phyloP scores from a whole-genome alignment of 2,329 filamentous ascomycete genomes.

The Seiridium unicorne region DNA sequence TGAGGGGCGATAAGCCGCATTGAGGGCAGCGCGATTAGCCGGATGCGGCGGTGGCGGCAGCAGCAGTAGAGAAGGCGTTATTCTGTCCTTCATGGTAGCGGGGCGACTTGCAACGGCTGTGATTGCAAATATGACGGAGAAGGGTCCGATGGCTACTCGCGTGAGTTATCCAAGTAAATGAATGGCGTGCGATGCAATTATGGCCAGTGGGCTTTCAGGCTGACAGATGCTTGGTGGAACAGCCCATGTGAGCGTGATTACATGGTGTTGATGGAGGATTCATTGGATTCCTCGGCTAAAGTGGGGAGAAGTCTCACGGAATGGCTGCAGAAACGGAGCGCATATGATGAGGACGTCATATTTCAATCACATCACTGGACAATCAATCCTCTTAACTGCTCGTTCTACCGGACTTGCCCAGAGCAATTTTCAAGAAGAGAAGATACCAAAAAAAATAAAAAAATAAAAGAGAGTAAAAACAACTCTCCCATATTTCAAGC shows the following conservation, averaged over 20 bases:
- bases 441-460: no score
- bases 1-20: slow-evolving; percentile 59
- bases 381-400: no score
- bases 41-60: slow-evolving; percentile 62
- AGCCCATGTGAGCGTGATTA: not conserved
- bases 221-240: not conserved
- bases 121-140: no score
- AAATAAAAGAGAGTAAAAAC: no score
- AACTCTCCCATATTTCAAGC: no score
- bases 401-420: no score
- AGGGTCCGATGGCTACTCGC: no score
- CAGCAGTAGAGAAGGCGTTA: slow-evolving; percentile 56
- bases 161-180: no score
- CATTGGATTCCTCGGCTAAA: not conserved
- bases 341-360: no score
- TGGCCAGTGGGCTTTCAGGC: not conserved
- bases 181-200: no score
- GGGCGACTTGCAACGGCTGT: not conserved
- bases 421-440: no score
- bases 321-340: not conserved
- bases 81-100: slow-evolving; percentile 2
- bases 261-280: not conserved
- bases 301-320: not conserved
- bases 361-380: no score
- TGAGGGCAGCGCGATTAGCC: slow-evolving; percentile 47